A percentile compares a stretch with the other conserved stretches of the same genome.
phyloP scores from a whole-genome alignment of 2,329 filamentous ascomycete species.

The Hysterium pulicare region DNA sequence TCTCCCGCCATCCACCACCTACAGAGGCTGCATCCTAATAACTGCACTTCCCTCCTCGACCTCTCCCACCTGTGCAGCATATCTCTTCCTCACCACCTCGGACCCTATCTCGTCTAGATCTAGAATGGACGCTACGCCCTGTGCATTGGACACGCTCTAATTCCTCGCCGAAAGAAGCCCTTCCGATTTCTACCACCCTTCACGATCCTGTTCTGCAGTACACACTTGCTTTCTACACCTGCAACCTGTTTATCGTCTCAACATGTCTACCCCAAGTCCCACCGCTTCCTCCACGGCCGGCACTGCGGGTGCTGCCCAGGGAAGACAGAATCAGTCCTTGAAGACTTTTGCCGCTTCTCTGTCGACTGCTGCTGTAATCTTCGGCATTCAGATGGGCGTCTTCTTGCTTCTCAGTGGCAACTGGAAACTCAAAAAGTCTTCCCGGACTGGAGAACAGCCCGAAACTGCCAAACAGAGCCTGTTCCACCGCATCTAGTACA shows the following conservation, averaged over 20 bases:
- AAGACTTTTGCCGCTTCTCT: conserved; percentile 37
- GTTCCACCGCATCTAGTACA: conserved; percentile 38
- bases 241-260: too few relatives aligned
- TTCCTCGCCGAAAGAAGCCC: background rate
- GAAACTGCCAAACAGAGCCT: conserved; percentile 21
- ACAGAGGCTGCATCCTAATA: too few relatives aligned
- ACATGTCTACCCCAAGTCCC: background rate
- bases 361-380: conserved; percentile 33
- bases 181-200: background rate
- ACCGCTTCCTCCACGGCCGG: background rate
- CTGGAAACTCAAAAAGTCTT: conserved; percentile 29
- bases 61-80: background rate
- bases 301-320: background rate
- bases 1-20: background rate
- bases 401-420: conserved; percentile 38
- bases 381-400: conserved; percentile 30
- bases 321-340: background rate
- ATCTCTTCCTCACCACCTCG: background rate
- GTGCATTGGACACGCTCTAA: background rate
- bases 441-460: too few relatives aligned
- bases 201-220: background rate
- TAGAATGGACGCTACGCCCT: background rate
- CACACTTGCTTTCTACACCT: background rate
- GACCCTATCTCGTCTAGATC: background rate
- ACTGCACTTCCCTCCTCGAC: background rate